Conservation (phyloP, 2,329 filamentous ascomycete species). For the Penicillium oxalicum region DNA sequence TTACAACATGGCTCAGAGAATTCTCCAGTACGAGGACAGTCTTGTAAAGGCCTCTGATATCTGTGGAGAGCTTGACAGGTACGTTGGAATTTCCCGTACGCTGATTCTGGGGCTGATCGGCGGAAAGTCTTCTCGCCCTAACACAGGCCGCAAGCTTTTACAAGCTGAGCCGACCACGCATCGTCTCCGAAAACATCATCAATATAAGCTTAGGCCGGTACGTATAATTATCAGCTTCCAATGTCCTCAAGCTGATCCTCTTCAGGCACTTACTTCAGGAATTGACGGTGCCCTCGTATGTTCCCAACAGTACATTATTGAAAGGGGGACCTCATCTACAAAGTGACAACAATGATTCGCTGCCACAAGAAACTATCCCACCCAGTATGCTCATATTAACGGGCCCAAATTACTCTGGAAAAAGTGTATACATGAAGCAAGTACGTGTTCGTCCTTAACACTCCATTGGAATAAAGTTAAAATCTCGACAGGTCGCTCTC, state of each 20-base stretch:
- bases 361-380: conserved; percentile 14
- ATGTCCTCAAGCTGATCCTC: conserved; percentile 8
- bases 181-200: conserved; percentile 66
- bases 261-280: conserved; percentile 75
- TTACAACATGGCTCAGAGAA: conserved; percentile 63
- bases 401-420: conserved; percentile 93
- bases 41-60: conserved; percentile 67
- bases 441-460: conserved; percentile 12
- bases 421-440: conserved; percentile 93
- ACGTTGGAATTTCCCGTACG: not conserved
- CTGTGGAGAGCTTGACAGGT: conserved; percentile 77
- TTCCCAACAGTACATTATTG: conserved; percentile 74
- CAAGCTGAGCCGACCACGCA: conserved; percentile 61
- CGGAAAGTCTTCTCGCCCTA: conserved; percentile 66
- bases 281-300: conserved; percentile 69
- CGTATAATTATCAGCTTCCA: conserved; percentile 9
- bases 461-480: not conserved
- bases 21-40: conserved; percentile 63
- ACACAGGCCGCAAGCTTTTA: conserved; percentile 71
- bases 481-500: conserved; percentile 57
- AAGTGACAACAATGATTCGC: not conserved
- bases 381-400: conserved; percentile 76
- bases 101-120: not conserved
- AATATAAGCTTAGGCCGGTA: conserved; percentile 68
- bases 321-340: conserved; percentile 47